Conservation (phyloP, 495 filamentous ascomycete species). For the Talaromyces ruber region DNA sequence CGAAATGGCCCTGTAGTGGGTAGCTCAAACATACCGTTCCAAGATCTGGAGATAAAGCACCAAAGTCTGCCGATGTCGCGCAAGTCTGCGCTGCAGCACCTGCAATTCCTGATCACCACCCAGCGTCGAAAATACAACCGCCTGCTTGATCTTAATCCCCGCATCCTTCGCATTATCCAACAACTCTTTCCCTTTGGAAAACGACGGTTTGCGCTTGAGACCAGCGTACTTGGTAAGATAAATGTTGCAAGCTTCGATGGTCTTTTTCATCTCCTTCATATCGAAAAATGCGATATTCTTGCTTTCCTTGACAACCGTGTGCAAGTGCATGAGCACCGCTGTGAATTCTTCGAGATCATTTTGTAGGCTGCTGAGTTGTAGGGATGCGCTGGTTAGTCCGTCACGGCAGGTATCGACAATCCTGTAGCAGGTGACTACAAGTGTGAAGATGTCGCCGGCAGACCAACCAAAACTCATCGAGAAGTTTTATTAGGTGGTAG, state of each 20-base stretch:
- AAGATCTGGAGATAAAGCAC: slow-evolving; percentile 6
- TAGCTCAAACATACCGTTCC: not conserved
- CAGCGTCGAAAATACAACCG: not conserved
- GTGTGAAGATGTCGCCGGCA: slow-evolving; percentile 3
- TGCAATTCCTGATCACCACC: slow-evolving; percentile 3
- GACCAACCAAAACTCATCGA: slow-evolving; percentile 10
- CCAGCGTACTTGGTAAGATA: slow-evolving; percentile 1
- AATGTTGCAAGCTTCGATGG: not conserved
- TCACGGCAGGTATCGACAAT: slow-evolving; percentile 3
- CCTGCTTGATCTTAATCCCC: not conserved
- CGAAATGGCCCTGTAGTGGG: not conserved
- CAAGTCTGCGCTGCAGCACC: not conserved
- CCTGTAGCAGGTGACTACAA: slow-evolving; percentile 2
- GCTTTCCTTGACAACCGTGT: not conserved
- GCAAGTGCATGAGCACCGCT: not conserved
- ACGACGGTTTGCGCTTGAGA: not conserved
- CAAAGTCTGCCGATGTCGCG: slow-evolving; percentile 4
- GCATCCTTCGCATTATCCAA: not conserved
- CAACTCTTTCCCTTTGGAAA: not conserved
- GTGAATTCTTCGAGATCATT: slow-evolving; percentile 3
- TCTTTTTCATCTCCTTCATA: not conserved
- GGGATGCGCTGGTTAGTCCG: slow-evolving; percentile 4
- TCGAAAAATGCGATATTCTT: not conserved
- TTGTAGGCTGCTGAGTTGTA: not conserved
- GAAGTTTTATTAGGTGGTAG: not conserved